Percentiles rank a stretch among this genome's conserved stretches.
These are phyloP conservation scores for Aspergillus mulundensis DNA, from an alignment of 495 filamentous ascomycete genomes.

Conservation along the genomic window DNA sequence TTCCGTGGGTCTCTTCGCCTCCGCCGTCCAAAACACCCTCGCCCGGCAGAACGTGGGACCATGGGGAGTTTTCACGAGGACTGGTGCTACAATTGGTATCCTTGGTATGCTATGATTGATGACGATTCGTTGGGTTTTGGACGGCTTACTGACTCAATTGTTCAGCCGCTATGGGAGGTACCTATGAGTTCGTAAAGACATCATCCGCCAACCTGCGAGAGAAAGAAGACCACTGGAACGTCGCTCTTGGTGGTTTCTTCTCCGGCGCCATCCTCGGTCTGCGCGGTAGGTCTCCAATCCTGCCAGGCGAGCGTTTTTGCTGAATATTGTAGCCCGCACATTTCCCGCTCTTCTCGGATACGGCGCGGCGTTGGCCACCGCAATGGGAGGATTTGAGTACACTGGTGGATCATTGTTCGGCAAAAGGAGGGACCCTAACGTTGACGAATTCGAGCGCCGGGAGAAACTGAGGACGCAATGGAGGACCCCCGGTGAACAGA, in stretches of 20 bases:
- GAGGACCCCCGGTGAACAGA: slow-evolving; percentile 76
- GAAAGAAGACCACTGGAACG: slow-evolving; percentile 67
- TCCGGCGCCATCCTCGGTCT: slow-evolving; percentile 66
- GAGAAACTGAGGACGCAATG: slow-evolving; percentile 68
- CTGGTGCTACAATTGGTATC: slow-evolving; percentile 59
- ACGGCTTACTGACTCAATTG: slow-evolving; percentile 20
- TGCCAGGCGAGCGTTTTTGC: not conserved
- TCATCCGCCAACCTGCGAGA: slow-evolving; percentile 75
- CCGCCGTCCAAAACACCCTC: slow-evolving; percentile 82
- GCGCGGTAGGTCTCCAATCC: slow-evolving; percentile 43
- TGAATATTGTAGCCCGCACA: slow-evolving; percentile 55
- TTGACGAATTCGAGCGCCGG: slow-evolving; percentile 80
- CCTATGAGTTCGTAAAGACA: slow-evolving; percentile 70
- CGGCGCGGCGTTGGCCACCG: slow-evolving; percentile 60
- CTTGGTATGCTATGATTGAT: slow-evolving; percentile 50
- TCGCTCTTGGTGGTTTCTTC: slow-evolving; percentile 68
- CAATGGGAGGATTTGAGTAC: slow-evolving; percentile 69
- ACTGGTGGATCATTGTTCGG: slow-evolving; percentile 65
- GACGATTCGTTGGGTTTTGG: not conserved
- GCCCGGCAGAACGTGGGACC: slow-evolving; percentile 72
- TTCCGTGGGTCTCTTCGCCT: slow-evolving; percentile 62
- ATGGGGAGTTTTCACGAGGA: slow-evolving; percentile 70
- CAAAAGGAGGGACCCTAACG: slow-evolving; percentile 50
- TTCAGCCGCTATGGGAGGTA: slow-evolving; percentile 72
- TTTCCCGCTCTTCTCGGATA: slow-evolving; percentile 77